These are phyloP conservation scores for Metschnikowia proteae DNA, from an alignment of 805 yeast genomes.

Conservation along the genomic window DNA sequence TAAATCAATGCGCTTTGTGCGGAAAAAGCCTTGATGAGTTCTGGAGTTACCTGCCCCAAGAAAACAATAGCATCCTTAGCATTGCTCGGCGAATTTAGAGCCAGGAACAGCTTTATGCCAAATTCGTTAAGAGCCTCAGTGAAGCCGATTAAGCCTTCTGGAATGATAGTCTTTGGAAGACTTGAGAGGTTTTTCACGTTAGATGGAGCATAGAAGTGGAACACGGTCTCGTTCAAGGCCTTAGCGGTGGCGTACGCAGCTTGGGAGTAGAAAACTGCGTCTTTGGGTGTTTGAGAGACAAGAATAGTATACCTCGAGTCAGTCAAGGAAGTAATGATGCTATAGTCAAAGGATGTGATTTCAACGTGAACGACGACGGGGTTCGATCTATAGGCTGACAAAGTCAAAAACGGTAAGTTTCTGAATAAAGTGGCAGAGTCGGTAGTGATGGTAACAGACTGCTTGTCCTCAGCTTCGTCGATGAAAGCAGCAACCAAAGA, in stretches of 20 bases:
- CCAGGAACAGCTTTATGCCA: conserved; percentile 28
- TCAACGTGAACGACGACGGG: conserved; percentile 61
- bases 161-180: background rate
- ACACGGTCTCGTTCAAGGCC: conserved; percentile 49
- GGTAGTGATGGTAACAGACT: conserved; percentile 44
- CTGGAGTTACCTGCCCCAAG: conserved; percentile 55
- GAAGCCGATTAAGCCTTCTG: conserved; percentile 9
- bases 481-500: conserved; percentile 36
- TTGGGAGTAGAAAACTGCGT: conserved; percentile 50
- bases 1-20: conserved; percentile 45
- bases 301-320: conserved; percentile 63
- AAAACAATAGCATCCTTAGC: conserved; percentile 55
- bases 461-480: conserved; percentile 11
- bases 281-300: conserved; percentile 59
- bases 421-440: conserved; percentile 52
- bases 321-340: conserved; percentile 66
- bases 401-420: conserved; percentile 56
- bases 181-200: conserved; percentile 14
- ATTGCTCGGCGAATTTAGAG: conserved; percentile 24
- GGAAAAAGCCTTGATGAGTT: conserved; percentile 39
- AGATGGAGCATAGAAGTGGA: conserved; percentile 60
- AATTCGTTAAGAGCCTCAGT: conserved; percentile 24
- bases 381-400: conserved; percentile 29
- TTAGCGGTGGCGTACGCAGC: conserved; percentile 58
- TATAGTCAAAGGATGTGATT: conserved; percentile 58